Conservation (phyloP, 768 basidiomycete genomes). For the Trametopsis cervina region DNA sequence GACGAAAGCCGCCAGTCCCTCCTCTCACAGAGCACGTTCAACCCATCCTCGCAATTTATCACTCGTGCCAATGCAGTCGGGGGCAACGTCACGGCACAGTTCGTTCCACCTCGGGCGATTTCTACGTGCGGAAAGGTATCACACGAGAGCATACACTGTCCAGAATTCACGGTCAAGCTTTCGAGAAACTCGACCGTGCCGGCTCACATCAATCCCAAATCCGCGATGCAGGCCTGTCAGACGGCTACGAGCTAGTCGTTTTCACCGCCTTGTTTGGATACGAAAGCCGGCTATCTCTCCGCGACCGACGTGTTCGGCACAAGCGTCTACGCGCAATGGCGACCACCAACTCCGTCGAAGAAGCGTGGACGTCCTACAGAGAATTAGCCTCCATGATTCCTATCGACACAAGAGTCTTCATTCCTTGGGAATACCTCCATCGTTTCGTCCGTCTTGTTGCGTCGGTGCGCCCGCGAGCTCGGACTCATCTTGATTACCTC, state of each 20-base stretch:
- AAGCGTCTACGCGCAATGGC: constrained; percentile 25
- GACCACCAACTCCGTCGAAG: constrained; percentile 23
- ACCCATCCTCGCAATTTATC: neutral
- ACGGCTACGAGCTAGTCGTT: neutral
- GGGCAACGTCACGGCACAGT: neutral
- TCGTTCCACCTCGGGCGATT: neutral
- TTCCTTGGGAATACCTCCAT: constrained; percentile 45
- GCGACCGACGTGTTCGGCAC: neutral
- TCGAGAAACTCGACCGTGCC: neutral
- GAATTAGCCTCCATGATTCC: constrained; percentile 14
- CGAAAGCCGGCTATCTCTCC: neutral
- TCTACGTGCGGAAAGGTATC: neutral
- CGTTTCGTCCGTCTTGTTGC: constrained; percentile 56
- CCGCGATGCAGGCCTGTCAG: neutral
- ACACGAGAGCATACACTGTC: neutral
- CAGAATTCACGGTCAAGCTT: neutral
- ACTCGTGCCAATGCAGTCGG: neutral
- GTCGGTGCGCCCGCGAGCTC: constrained; percentile 45
- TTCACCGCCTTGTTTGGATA: neutral
- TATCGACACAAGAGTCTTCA: neutral
- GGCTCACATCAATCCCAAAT: neutral
- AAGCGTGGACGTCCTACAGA: constrained; percentile 40
- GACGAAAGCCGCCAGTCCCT: neutral
- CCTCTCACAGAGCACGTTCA: neutral
- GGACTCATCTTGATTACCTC: constrained; percentile 53